phyloP scores from a whole-genome alignment of 495 filamentous ascomycete species.

The Elasticomyces elasticus region DNA sequence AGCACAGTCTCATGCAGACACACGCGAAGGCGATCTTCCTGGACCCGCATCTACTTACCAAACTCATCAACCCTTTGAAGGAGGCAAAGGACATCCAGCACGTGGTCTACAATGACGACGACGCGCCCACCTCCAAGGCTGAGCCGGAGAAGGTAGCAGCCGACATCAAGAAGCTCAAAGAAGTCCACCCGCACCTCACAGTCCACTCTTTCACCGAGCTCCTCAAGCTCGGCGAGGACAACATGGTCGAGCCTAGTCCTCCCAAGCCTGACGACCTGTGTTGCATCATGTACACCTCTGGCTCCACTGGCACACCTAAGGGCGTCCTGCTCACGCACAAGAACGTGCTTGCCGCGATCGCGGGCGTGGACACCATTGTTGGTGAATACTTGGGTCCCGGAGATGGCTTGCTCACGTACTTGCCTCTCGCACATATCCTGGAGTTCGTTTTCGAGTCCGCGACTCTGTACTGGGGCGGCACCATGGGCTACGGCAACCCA shows the following conservation, averaged over 20 bases:
- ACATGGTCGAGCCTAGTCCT: constrained; percentile 69
- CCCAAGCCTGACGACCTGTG: constrained; percentile 78
- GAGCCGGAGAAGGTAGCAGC: constrained; percentile 28
- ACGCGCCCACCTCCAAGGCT: constrained; percentile 54
- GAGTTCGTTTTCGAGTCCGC: constrained; percentile 97
- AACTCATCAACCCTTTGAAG: constrained; percentile 72
- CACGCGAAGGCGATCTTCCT: constrained; percentile 80
- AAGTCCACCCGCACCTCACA: constrained; percentile 55
- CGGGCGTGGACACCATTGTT: constrained; percentile 79
- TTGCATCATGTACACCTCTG: constrained; percentile 99
- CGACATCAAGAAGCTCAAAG: constrained; percentile 71
- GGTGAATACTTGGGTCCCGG: constrained; percentile 76
- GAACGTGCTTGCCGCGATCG: constrained; percentile 79
- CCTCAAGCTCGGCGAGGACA: constrained; percentile 69
- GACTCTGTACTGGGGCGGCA: constrained; percentile 84
- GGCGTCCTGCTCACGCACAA: constrained; percentile 85
- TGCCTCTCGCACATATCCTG: constrained; percentile 89
- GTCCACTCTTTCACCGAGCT: constrained; percentile 81
- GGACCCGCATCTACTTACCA: constrained; percentile 72
- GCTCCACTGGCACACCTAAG: constrained; percentile 94
- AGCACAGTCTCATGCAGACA: constrained; percentile 84
- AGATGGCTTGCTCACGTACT: constrained; percentile 80
- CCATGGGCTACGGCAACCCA: constrained; percentile 95
- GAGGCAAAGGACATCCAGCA: constrained; percentile 67
- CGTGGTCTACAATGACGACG: constrained; percentile 81